Evolutionary conservation across 495 filamentous ascomycete species (phyloP).

Genomic region (Opeltia flavorubescens): DNA sequence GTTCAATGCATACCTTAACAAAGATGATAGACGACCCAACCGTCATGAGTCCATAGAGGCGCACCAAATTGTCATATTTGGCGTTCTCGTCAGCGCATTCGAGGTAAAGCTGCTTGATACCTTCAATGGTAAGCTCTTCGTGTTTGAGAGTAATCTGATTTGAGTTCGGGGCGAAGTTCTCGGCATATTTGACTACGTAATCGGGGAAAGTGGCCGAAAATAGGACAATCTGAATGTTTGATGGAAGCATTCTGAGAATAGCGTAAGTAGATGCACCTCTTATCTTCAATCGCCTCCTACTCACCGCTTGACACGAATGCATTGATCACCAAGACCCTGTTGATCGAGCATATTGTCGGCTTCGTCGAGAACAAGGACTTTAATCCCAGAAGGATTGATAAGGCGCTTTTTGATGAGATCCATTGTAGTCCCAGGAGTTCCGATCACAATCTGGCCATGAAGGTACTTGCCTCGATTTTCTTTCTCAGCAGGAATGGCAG

Average conservation of each 20-base stretch:
- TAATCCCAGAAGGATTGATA: constrained; percentile 49
- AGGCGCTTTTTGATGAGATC: constrained; percentile 64
- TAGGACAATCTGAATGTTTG: constrained; percentile 65
- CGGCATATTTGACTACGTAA: constrained; percentile 66
- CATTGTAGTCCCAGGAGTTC: constrained; percentile 86
- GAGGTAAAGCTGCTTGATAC: constrained; percentile 93
- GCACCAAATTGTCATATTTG: constrained; percentile 78
- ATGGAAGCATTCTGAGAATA: constrained; percentile 46
- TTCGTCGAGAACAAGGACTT: constrained; percentile 78
- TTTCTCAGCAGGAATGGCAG: constrained; percentile 66
- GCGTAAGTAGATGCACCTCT: background rate
- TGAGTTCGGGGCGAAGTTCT: constrained; percentile 64
- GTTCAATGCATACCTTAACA: constrained; percentile 49
- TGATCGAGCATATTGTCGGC: constrained; percentile 94
- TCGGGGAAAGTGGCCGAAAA: constrained; percentile 95
- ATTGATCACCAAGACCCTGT: constrained; percentile 90
- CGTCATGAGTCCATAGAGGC: constrained; percentile 89
- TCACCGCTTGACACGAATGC: constrained; percentile 71
- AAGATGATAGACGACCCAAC: constrained; percentile 97
- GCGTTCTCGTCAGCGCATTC: constrained; percentile 67
- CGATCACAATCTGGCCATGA: constrained; percentile 65
- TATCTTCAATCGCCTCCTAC: constrained; percentile 18
- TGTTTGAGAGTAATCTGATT: constrained; percentile 80
- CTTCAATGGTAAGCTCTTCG: constrained; percentile 87
- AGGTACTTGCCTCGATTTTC: constrained; percentile 44